These are phyloP conservation scores for Gracilariopsis chorda DNA, from an alignment of 23 red algal species.

Conservation along the genomic window DNA sequence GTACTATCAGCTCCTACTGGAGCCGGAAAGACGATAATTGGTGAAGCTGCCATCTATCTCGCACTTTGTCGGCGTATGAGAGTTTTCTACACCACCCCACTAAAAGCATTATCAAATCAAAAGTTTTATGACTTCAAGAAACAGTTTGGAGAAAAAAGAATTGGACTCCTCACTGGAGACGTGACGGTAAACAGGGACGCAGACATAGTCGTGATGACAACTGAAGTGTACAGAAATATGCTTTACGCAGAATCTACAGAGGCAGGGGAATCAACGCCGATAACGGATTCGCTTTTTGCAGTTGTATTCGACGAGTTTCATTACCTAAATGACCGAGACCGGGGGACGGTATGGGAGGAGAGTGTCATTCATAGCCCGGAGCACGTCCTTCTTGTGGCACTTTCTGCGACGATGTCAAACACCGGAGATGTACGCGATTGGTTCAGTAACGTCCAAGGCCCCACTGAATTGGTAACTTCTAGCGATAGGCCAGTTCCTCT, in stretches of 20 bases:
- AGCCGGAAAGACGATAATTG: constrained; percentile 93
- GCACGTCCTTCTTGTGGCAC: constrained; percentile 80
- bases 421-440: constrained; percentile 70
- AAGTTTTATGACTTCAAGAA: constrained; percentile 92
- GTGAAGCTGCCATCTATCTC: constrained; percentile 82
- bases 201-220: constrained; percentile 91
- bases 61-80: constrained; percentile 67
- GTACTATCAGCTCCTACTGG: constrained; percentile 93
- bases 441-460: constrained; percentile 80
- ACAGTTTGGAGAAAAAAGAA: constrained; percentile 55
- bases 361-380: constrained; percentile 84
- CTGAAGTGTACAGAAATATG: constrained; percentile 99
- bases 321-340: constrained; percentile 87
- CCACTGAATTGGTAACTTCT: constrained; percentile 62
- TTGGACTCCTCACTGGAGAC: constrained; percentile 95
- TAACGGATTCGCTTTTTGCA: constrained; percentile 70
- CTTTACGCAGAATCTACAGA: constrained; percentile 73
- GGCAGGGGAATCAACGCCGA: background rate
- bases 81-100: constrained; percentile 96
- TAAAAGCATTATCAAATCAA: constrained; percentile 98
- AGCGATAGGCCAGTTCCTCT: constrained; percentile 80
- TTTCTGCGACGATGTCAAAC: constrained; percentile 93
- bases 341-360: constrained; percentile 99
- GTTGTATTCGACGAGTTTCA: constrained; percentile 99
- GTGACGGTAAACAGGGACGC: constrained; percentile 80